Evolutionary conservation across 1,284 basidiomycete species (phyloP).

Genomic region (Hymenochaete sp.): DNA sequence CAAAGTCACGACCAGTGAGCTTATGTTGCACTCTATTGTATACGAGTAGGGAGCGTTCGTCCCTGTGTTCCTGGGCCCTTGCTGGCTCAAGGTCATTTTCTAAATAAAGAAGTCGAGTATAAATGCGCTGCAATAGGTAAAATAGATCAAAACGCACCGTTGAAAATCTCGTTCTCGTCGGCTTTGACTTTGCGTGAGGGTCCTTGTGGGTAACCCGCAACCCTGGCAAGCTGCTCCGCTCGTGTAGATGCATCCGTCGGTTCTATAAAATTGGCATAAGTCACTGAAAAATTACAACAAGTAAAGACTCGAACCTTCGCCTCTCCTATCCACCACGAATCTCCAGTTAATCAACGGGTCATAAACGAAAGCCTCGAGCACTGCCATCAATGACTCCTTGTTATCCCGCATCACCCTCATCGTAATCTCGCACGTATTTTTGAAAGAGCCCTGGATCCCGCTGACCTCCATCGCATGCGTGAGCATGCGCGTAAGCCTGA

Average conservation of each 20-base stretch:
- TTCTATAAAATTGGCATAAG: conserved; percentile 24
- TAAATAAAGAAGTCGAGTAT: conserved; percentile 24
- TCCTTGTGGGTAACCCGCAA: conserved; percentile 65
- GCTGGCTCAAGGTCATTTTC: conserved; percentile 47
- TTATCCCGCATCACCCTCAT: conserved; percentile 96
- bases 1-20: conserved; percentile 87
- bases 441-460: conserved; percentile 96
- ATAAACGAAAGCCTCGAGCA: conserved; percentile 91
- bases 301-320: conserved; percentile 40
- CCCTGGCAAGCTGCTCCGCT: conserved; percentile 54
- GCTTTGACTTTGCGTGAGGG: conserved; percentile 68
- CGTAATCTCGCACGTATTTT: conserved; percentile 92
- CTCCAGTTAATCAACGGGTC: conserved; percentile 88
- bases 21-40: conserved; percentile 92
- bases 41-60: conserved; percentile 82
- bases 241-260: conserved; percentile 40
- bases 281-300: background rate
- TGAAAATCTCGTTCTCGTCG: conserved; percentile 78
- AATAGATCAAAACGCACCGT: conserved; percentile 37
- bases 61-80: conserved; percentile 72
- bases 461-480: conserved; percentile 99
- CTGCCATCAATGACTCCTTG: conserved; percentile 96
- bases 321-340: conserved; percentile 58
- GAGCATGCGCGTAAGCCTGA: conserved; percentile 96
- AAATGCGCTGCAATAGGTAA: background rate